Conservation (phyloP, 2,329 filamentous ascomycete genomes). For the Aspergillus sp. region DNA sequence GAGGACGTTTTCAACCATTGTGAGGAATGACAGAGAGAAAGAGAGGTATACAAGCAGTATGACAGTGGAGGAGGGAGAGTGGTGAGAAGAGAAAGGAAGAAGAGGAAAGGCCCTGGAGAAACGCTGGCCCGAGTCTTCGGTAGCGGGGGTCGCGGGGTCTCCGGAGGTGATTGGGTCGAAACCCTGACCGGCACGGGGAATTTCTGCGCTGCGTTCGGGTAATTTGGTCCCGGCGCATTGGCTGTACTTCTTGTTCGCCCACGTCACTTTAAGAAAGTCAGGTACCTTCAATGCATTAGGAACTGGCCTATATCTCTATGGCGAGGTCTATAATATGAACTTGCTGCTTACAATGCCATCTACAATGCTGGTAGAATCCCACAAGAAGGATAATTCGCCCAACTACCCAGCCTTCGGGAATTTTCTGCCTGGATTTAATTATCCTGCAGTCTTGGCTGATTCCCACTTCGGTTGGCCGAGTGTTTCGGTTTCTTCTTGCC, state of each 20-base stretch:
- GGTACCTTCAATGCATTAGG: too few species aligned
- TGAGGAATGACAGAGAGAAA: constrained; percentile 10
- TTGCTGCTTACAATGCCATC: too few species aligned
- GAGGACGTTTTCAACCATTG: constrained; percentile 73
- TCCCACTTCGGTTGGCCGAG: constrained; percentile 10
- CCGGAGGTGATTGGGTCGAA: constrained; percentile 8
- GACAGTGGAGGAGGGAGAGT: neutral
- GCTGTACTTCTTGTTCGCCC: too few species aligned
- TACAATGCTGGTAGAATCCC: too few species aligned
- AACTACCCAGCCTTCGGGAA: too few species aligned
- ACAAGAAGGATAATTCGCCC: too few species aligned
- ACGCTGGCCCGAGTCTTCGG: constrained; percentile 8
- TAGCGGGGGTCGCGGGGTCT: constrained; percentile 21
- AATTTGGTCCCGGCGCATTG: neutral
- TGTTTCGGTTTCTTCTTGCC: neutral
- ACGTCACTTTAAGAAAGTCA: too few species aligned
- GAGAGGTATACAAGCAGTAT: neutral
- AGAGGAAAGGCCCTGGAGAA: constrained; percentile 1
- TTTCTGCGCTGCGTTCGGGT: neutral
- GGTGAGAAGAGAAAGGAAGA: constrained; percentile 1
- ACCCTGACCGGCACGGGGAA: constrained; percentile 3
- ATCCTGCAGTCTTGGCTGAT: constrained; percentile 1
- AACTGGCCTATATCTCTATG: too few species aligned
- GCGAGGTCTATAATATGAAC: too few species aligned
- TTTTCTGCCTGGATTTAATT: neutral